Evolutionary conservation across 1,139 yeast genomes (phyloP).

Genomic region (Trichomonascaceae sp.): DNA sequence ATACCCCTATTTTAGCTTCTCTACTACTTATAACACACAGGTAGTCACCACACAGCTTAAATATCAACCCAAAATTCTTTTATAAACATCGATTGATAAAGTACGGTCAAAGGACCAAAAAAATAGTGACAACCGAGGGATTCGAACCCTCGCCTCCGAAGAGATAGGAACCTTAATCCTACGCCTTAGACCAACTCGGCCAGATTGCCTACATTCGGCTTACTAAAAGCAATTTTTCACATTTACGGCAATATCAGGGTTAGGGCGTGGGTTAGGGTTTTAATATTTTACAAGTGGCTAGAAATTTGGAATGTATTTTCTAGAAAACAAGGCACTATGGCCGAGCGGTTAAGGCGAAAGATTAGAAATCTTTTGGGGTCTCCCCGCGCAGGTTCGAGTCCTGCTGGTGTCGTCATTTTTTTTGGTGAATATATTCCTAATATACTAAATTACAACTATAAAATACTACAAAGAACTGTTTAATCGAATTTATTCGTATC

Average conservation of each 20-base stretch:
- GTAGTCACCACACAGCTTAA: too few species aligned
- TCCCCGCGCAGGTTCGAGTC: slow-evolving; percentile 91
- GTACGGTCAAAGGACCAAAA: slow-evolving; percentile 5
- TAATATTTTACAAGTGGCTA: neutral
- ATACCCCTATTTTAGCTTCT: neutral
- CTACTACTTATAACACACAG: too few species aligned
- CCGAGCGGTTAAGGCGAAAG: slow-evolving; percentile 81
- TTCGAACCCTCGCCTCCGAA: slow-evolving; percentile 29
- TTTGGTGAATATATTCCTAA: slow-evolving; percentile 1
- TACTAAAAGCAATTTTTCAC: neutral
- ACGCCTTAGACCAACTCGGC: slow-evolving; percentile 29
- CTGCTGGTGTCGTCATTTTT: slow-evolving; percentile 63
- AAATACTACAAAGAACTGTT: too few species aligned
- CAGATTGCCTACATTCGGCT: slow-evolving; percentile 21
- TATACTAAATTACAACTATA: neutral
- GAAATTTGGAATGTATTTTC: neutral
- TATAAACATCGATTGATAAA: too few species aligned
- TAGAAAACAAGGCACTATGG: slow-evolving; percentile 48
- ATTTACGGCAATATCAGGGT: neutral
- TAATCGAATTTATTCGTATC: too few species aligned
- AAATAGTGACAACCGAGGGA: slow-evolving; percentile 26
- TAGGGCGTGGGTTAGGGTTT: neutral
- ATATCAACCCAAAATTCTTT: neutral
- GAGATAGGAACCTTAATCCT: slow-evolving; percentile 26
- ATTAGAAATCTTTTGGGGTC: slow-evolving; percentile 79